A percentile compares a stretch with the other conserved stretches of the same genome.
Conservation (phyloP, 176 grass and related monocot genomes). For the Hordeum vulgare region DNA sequence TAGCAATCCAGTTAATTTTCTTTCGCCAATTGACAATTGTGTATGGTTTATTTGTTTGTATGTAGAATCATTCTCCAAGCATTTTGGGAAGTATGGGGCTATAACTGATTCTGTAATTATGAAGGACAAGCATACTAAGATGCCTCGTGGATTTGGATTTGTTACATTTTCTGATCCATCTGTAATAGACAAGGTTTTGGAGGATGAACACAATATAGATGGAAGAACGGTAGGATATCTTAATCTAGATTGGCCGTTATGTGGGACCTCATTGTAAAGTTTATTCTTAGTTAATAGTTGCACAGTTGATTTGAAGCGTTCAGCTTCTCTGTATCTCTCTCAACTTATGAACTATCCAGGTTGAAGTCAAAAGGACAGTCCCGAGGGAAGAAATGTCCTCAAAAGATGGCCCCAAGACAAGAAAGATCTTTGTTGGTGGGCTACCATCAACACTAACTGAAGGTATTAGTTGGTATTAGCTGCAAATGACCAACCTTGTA, state of each 20-base stretch:
- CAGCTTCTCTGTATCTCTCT: neutral
- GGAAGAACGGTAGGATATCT: constrained; percentile 67
- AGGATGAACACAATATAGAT: constrained; percentile 96
- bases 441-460: constrained; percentile 66
- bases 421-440: constrained; percentile 97
- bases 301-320: neutral
- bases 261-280: constrained; percentile 28
- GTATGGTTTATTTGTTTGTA: constrained; percentile 61
- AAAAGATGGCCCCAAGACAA: constrained; percentile 79
- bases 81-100: constrained; percentile 96
- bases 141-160: constrained; percentile 99
- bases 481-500: neutral
- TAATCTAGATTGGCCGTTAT: constrained; percentile 40
- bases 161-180: constrained; percentile 98
- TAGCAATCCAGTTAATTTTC: constrained; percentile 7
- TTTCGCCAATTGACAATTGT: constrained; percentile 37
- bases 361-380: constrained; percentile 97
- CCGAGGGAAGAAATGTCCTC: constrained; percentile 77
- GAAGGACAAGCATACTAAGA: constrained; percentile 96
- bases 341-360: constrained; percentile 40
- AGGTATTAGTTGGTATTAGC: constrained; percentile 63
- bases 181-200: constrained; percentile 94
- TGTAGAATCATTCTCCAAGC: constrained; percentile 89
- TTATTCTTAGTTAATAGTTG: neutral
- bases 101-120: constrained; percentile 99